These are phyloP conservation scores for Colletotrichum sp. DNA, from an alignment of 2,329 filamentous ascomycete genomes.

Conservation along the genomic window DNA sequence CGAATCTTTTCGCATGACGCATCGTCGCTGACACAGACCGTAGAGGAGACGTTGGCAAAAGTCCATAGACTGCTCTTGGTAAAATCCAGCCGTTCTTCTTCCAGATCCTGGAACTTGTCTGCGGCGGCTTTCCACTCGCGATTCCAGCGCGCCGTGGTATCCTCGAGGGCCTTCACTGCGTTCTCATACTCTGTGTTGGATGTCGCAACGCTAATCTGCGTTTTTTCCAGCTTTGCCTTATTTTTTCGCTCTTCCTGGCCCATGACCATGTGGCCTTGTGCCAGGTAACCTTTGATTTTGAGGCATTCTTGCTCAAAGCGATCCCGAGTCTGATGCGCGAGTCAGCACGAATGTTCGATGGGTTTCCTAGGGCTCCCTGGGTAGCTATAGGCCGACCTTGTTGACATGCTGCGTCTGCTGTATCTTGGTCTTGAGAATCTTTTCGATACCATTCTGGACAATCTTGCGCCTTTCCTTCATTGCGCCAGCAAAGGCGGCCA, in stretches of 20 bases:
- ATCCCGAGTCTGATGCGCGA: slow-evolving; percentile 72
- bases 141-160: slow-evolving; percentile 96
- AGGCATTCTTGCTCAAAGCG: slow-evolving; percentile 97
- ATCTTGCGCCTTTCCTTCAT: slow-evolving; percentile 98
- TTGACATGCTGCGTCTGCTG: slow-evolving; percentile 91
- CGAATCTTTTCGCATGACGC: slow-evolving; percentile 96
- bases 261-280: slow-evolving; percentile 99
- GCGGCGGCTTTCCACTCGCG: slow-evolving; percentile 97
- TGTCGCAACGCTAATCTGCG: slow-evolving; percentile 89
- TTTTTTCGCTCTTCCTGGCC: slow-evolving; percentile 98
- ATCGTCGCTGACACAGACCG: slow-evolving; percentile 97
- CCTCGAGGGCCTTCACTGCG: slow-evolving; percentile 90
- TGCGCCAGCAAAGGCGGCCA: slow-evolving; percentile 88
- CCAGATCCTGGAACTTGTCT: slow-evolving; percentile 98
- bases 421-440: slow-evolving; percentile 89
- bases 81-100: slow-evolving; percentile 96
- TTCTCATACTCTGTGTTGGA: slow-evolving; percentile 94
- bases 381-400: slow-evolving; percentile 64
- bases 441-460: slow-evolving; percentile 91
- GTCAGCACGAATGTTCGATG: slow-evolving; percentile 5
- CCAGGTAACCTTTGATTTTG: slow-evolving; percentile 97
- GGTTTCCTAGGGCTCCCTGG: not conserved
- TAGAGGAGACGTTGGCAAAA: slow-evolving; percentile 96
- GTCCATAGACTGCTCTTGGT: slow-evolving; percentile 98
- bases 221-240: slow-evolving; percentile 98